Base-by-base conservation (phyloP, 495 filamentous ascomycete genomes). In the Chaetomium fimeti region DNA sequence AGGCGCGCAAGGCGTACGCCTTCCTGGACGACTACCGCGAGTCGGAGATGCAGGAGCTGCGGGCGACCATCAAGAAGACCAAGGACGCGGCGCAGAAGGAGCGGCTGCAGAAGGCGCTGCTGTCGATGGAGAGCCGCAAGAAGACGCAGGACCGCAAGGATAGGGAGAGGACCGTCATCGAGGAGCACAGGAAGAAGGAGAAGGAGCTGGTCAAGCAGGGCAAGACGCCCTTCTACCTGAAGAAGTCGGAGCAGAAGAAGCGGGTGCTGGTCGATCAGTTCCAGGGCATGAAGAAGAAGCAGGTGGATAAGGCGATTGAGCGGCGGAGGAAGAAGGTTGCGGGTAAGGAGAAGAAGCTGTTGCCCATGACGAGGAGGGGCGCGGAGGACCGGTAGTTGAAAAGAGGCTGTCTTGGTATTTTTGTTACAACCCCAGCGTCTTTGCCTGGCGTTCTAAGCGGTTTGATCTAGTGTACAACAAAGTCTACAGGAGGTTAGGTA, bases 201-300 rank as follows among this genome's bases (percentile, higher is more conserved):
- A 90, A 90, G 76, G 88, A 92, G 75, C 75, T 89, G 60, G 85
- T 98, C 32, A 83, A 81, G 68, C 84, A 92, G 77, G 94, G 94
- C 25, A 97, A 98, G 85, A 87, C 87, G 81, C 93, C 93, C 7
- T 98, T 92, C 72, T 96, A 89, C 73, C 79, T 97, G 66, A 98
- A 98, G 84, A 86, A 89, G 76, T 86, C 85, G 63, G 92, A 97
- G 77, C 82, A 92, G 77, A 96, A 95, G 86, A 92, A 92, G 78
- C 76, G 87, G 73, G 79, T 91, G 32, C 76, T 96, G 63, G 75
- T 90, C 65, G 88, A 96, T 69, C 87, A 88, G 74, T 97, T 89
- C 70, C 79, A 84, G 65, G 85, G 83, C 60, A 85, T 98, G 85
- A 91, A 88, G 78, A 87, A 87, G 56, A 88, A 86, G 77, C 86